Percentiles rank a stretch among this genome's conserved stretches.
Evolutionary conservation across 2,329 filamentous ascomycete species (phyloP).

Genomic region (Neonectria neomacrospora): DNA sequence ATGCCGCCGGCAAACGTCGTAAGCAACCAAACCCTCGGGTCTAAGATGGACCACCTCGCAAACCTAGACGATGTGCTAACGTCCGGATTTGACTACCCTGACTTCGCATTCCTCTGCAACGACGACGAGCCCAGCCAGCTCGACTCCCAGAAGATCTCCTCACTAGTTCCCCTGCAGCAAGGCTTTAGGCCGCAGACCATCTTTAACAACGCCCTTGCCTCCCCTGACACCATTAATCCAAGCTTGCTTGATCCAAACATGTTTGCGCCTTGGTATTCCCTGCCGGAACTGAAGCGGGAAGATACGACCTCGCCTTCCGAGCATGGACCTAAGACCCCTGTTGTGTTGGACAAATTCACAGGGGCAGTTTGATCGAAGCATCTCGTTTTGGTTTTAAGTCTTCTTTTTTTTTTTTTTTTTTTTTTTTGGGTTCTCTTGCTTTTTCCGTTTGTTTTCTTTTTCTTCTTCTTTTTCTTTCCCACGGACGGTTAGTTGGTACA

Average conservation of each 20-base stretch:
- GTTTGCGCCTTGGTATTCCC: background rate
- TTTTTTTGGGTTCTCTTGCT: background rate
- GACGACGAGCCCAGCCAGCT: background rate
- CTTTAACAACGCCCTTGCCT: background rate
- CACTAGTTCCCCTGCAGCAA: constrained; percentile 1
- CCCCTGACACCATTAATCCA: constrained; percentile 24
- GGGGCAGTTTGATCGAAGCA: constrained; percentile 1
- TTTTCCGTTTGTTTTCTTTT: background rate
- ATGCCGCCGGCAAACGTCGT: constrained; percentile 8
- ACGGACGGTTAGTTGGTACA: background rate
- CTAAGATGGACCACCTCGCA: background rate
- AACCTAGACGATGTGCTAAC: constrained; percentile 17
- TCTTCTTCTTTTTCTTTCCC: no score
- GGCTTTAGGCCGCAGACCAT: background rate
- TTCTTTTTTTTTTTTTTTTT: background rate
- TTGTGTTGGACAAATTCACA: background rate
- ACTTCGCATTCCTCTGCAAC: background rate
- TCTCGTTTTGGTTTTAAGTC: constrained; percentile 2
- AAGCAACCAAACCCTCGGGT: constrained; percentile 17
- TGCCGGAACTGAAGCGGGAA: background rate
- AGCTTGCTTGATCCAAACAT: background rate
- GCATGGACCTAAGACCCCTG: constrained; percentile 4
- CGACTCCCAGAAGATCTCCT: background rate
- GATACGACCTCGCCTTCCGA: constrained; percentile 1
- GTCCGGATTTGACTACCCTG: constrained; percentile 5